Conservation (phyloP, 2,329 filamentous ascomycete genomes). For the Botrytis aclada region DNA sequence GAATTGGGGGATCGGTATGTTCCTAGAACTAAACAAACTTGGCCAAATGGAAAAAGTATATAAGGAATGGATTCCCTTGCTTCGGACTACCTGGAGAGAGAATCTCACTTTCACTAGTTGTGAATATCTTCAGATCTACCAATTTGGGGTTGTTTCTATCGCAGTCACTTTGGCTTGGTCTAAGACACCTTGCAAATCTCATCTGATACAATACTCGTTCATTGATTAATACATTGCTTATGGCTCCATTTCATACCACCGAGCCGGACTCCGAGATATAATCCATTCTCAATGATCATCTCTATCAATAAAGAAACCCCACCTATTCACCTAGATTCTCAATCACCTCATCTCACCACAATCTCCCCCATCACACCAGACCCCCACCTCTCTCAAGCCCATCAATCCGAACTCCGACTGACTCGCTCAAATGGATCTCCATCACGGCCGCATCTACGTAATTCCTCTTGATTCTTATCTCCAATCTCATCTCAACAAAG, state of each 20-base stretch:
- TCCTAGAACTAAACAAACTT: neutral
- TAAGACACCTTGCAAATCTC: neutral
- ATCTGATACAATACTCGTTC: too few relatives aligned
- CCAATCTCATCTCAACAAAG: neutral
- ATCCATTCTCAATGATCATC: neutral
- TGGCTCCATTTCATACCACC: neutral
- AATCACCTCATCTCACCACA: neutral
- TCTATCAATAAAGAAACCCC: neutral
- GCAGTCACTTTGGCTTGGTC: too few relatives aligned
- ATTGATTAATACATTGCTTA: neutral
- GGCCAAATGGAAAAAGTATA: neutral
- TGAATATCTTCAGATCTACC: neutral
- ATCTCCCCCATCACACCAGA: neutral
- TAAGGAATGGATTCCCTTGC: too few relatives aligned
- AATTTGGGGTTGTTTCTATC: too few relatives aligned
- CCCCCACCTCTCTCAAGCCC: neutral
- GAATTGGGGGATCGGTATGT: accelerated
- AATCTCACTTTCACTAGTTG: neutral
- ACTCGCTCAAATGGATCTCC: neutral
- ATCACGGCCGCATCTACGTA: neutral
- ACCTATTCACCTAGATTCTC: neutral
- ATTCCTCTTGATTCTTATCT: neutral
- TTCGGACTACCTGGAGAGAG: neutral
- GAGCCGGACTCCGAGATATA: too few relatives aligned
- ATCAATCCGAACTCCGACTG: neutral